phyloP scores from a whole-genome alignment of 768 basidiomycete species.

The Pulveroboletus frians region DNA sequence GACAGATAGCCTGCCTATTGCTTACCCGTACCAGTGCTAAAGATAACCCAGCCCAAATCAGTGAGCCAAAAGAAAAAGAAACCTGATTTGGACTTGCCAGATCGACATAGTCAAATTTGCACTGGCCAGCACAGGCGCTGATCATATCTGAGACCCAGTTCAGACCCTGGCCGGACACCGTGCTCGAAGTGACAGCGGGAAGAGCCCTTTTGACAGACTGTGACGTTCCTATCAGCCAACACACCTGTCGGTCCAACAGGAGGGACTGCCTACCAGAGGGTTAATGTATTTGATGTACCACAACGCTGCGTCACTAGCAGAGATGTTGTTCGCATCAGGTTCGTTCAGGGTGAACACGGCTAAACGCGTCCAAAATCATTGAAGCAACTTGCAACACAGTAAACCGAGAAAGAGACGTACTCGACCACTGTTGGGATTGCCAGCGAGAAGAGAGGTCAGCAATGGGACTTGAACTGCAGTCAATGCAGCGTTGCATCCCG shows the following conservation, averaged over 20 bases:
- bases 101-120: slow-evolving; percentile 33
- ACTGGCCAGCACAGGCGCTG: slow-evolving; percentile 29
- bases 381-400: background rate
- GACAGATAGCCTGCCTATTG: background rate
- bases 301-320: slow-evolving; percentile 28
- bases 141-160: slow-evolving; percentile 34
- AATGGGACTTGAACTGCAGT: slow-evolving; percentile 35
- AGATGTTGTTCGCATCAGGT: slow-evolving; percentile 30
- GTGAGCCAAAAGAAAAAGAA: background rate
- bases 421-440: slow-evolving; percentile 27
- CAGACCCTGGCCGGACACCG: slow-evolving; percentile 27
- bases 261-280: slow-evolving; percentile 26
- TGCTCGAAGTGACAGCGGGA: slow-evolving; percentile 33
- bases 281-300: slow-evolving; percentile 36
- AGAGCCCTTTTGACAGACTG: slow-evolving; percentile 35
- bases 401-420: slow-evolving; percentile 13
- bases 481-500: slow-evolving; percentile 36
- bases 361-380: background rate
- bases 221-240: background rate
- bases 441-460: slow-evolving; percentile 28
- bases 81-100: slow-evolving; percentile 16
- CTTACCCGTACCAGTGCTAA: slow-evolving; percentile 30
- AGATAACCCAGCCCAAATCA: background rate
- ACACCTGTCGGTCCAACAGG: background rate
- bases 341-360: slow-evolving; percentile 36